Conservation (phyloP, 2,329 filamentous ascomycete species). For the Tolypocladium endophyticum region DNA sequence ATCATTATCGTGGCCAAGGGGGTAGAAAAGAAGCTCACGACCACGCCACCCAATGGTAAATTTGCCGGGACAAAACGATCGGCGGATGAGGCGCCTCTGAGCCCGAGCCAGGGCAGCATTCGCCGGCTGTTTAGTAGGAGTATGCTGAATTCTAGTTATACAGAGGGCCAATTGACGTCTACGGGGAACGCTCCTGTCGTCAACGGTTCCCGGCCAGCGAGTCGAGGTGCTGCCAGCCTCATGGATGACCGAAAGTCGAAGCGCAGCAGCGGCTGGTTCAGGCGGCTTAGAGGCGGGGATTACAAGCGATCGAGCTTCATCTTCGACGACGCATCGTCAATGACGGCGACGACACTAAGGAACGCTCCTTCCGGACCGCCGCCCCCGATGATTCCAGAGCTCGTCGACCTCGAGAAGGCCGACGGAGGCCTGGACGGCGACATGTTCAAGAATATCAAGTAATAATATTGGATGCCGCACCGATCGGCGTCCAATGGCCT, state of each 20-base stretch:
- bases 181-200: conserved; percentile 21
- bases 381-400: conserved; percentile 51
- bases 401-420: conserved; percentile 40
- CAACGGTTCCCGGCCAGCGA: conserved; percentile 33
- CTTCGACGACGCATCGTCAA: conserved; percentile 23
- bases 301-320: conserved; percentile 30
- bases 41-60: conserved; percentile 28
- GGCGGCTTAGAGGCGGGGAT: conserved; percentile 34
- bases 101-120: conserved; percentile 44
- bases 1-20: conserved; percentile 6
- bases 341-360: conserved; percentile 6
- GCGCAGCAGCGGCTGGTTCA: conserved; percentile 50
- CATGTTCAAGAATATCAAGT: conserved; percentile 51
- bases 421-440: conserved; percentile 37
- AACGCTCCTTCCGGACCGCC: conserved; percentile 37
- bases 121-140: conserved; percentile 46
- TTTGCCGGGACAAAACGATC: conserved; percentile 35
- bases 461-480: conserved; percentile 8
- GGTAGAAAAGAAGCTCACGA: conserved; percentile 2
- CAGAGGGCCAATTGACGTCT: conserved; percentile 35
- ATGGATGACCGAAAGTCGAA: conserved; percentile 43
- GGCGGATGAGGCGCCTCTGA: conserved; percentile 40
- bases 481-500: not conserved
- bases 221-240: conserved; percentile 37
- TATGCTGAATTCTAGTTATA: conserved; percentile 42